These are phyloP conservation scores for Volvariella volvacea DNA, from an alignment of 1,284 basidiomycete genomes.

Conservation along the genomic window DNA sequence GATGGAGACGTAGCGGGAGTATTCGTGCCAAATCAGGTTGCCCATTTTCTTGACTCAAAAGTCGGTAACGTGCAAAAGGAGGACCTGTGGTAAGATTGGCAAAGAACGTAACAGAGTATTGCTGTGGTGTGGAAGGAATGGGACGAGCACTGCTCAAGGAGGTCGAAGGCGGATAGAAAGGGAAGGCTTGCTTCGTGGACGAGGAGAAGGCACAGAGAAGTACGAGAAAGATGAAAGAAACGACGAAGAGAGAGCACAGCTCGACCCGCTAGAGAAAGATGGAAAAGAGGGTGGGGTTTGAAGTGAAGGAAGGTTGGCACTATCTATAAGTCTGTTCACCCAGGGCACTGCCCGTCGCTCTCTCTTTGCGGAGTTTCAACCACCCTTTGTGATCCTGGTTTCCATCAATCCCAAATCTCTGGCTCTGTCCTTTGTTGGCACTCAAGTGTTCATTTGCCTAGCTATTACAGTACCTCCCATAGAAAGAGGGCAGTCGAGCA, in stretches of 20 bases:
- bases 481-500: too few species aligned
- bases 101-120: too few species aligned
- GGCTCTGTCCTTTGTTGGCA: slow-evolving; percentile 1
- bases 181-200: slow-evolving; percentile 22
- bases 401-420: slow-evolving; percentile 6
- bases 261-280: slow-evolving; percentile 33
- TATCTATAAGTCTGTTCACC: neutral
- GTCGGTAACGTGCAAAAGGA: slow-evolving; percentile 9
- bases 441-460: too few species aligned
- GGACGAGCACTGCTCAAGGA: slow-evolving; percentile 9
- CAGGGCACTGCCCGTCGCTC: slow-evolving; percentile 2
- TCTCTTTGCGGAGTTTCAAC: slow-evolving; percentile 24
- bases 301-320: slow-evolving; percentile 18
- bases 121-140: slow-evolving; percentile 9
- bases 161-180: too few species aligned
- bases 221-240: slow-evolving; percentile 25
- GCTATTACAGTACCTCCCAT: too few species aligned
- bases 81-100: slow-evolving; percentile 9
- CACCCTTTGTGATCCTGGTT: slow-evolving; percentile 5
- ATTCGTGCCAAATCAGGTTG: slow-evolving; percentile 78
- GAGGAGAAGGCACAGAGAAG: slow-evolving; percentile 12
- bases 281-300: slow-evolving; percentile 18
- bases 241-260: slow-evolving; percentile 45
- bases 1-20: slow-evolving; percentile 66
- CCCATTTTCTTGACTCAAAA: slow-evolving; percentile 49